Base-by-base conservation (phyloP, 2,329 filamentous ascomycete genomes). In the Calonectria pauciramosa region DNA sequence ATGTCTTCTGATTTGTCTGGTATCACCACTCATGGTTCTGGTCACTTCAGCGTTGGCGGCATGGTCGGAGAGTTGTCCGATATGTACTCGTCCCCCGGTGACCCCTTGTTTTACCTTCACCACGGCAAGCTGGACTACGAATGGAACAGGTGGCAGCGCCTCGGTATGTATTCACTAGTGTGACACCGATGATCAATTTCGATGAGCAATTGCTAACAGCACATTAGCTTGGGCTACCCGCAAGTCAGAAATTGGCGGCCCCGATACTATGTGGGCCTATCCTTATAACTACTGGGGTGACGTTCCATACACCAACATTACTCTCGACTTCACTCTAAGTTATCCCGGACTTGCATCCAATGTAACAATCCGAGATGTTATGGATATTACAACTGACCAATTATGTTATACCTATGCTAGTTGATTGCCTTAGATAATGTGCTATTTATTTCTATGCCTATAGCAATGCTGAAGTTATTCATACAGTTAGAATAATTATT, bases 141-240 rank as follows among this genome's bases (percentile, higher is more conserved):
- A 49, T 69, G 67, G 67, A 69, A 69, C 67, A 69, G 67, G 18
- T 69, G 67, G 67, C 67, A 69, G 67, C 67, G 67, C 49, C 30
- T 69, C 20, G 8, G 67, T 69, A 60, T 36, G 67, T 60, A 14
- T 32, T 38, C 11, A 41, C 66, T 0, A 13, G 23, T 8, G 20
- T 30, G 5, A 32, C 26, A 18, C 51, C 30, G 1, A 54, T 32
- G 10, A 32, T 11, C 36, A 4, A 59, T 0, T 9, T 59, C 28
- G 7, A 49, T 47, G 26, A 59, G 26, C 28, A 36, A 28, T 68
- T 69, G 28, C 38, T 69, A 69, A 69, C 67, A 69, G 49, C 1
- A 69, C 14, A 44, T 68, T 38, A 69, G 67, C 67, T 36, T 69
- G 67, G 67, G 67, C 67, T 69, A 60, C 67, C 28, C 67, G 67